These are phyloP conservation scores for Cadophora gregata DNA, from an alignment of 2,329 filamentous ascomycete genomes.

Conservation along the genomic window DNA sequence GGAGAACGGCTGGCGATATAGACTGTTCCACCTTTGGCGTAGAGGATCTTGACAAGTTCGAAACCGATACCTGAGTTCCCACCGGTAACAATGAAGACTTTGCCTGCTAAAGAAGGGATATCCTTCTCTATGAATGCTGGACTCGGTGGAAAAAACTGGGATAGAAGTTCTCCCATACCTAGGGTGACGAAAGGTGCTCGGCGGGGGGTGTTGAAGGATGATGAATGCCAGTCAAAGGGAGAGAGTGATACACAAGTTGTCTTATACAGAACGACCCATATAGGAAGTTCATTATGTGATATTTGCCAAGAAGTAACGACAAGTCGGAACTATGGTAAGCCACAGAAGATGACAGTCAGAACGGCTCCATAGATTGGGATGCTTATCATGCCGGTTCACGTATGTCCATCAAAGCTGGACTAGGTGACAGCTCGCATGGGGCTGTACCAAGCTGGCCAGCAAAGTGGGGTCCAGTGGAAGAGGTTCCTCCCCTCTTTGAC, in stretches of 20 bases:
- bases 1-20: constrained; percentile 50
- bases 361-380: background rate
- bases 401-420: background rate
- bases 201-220: background rate
- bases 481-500: constrained; percentile 37
- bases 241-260: background rate
- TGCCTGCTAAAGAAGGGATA: constrained; percentile 47
- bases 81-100: constrained; percentile 50
- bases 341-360: background rate
- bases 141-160: constrained; percentile 42
- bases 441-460: background rate
- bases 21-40: constrained; percentile 49
- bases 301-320: background rate
- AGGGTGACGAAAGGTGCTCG: background rate
- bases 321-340: background rate
- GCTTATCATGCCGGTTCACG: background rate
- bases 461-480: constrained; percentile 16
- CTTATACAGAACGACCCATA: too few species aligned
- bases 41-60: constrained; percentile 48
- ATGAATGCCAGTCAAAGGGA: background rate
- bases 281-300: background rate
- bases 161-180: constrained; percentile 21
- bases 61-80: constrained; percentile 45
- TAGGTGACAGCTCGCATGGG: background rate
- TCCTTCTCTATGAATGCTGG: constrained; percentile 51